Base-by-base conservation (phyloP, 805 yeast genomes). In the Komagataella mondaviorum region DNA sequence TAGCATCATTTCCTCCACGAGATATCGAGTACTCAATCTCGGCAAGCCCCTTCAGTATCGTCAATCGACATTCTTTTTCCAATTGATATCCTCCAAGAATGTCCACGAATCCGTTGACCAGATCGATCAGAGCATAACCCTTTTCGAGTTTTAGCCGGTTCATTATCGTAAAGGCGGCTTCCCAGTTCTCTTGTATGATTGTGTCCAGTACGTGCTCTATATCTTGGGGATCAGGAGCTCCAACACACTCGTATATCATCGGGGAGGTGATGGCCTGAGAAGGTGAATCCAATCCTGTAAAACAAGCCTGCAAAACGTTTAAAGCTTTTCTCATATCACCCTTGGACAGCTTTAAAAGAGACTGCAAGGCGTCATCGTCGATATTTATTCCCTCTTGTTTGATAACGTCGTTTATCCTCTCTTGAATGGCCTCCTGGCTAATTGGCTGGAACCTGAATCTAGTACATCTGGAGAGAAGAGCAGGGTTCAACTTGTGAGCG, bases 321-420 rank as follows among this genome's bases (percentile, higher is more conserved):
- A 93, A 72, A 1, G 96, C 95, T 49, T 87, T 79, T 70, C 99
- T 80, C 99, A 93, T 93, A 66, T 93, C 99, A 50, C 99, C 99
- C 53, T 81, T 78, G n/a, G 93, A 76, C 51, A 93, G 72, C 51
- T 70, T 72, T 52, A 93, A 70, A 48, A 93, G 69, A 1, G 96
- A 81, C 0, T 67, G 65, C 46, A 76, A 69, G 0, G 96, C 97
- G 1, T 72, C 80, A 0, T 72, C 66, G 0, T 72, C 61, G 7
- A 93, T 70, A 3, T 71, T 67, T 48, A 93, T 68, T 1, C 78
- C 65, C 59, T 93, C 99, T 51, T 71, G 71, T 45, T 77, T 75
- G 48, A 88, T 73, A 6, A 93, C 96, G 54, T 77, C 72, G 48
- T 76, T 70, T 24, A 91, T 70, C 51, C 96, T 78, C 39, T 76